Base-by-base conservation (phyloP, 2,329 filamentous ascomycete genomes). In the Phialophora verrucosa region DNA sequence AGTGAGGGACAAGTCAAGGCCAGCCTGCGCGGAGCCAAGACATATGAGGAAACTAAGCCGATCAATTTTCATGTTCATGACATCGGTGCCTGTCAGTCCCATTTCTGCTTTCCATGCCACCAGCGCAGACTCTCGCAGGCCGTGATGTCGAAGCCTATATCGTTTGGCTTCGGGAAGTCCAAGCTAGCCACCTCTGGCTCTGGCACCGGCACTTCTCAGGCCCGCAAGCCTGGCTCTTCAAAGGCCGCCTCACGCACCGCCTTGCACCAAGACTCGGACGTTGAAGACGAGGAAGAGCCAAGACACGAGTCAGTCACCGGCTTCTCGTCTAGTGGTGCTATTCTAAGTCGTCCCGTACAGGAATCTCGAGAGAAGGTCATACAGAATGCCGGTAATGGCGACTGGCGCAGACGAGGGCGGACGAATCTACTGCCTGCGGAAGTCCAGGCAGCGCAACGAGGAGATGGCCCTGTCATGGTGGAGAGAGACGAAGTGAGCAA, bases 391-490 rank as follows among this genome's bases (percentile, higher is more conserved):
- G 84, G 72, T 81, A 83, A 65, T 85, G 88, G 64, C 78, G 80
- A 74, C 64, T 72, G 75, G 68, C 81, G 80, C 69, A 83, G 82
- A 67, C 77, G 78, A 68, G 75, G 75, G 44, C 79, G 79, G 64
- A 87, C 82, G 76, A 88, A 86, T 74, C 75, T 85, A 14, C 78
- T 89, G n/a, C 87, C 86, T n/a, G 76, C 73, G 6, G 85, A 85
- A 68, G 85, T 85, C 49, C 80, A 79, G 70, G 80, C 79, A 72
- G 80, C 77, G 35, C 73, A 76, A 63, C 73, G 75, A 62, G 77
- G 76, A 44, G 76, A 75, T 31, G 73, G 74, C 50, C 71, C 73
- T 35, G 77, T 79, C 27, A 74, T 76, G 2, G 78, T 82, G 11
- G 83, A 85, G 67, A 78, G 81, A 59, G 81, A 85, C 59, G 78